A percentile compares a stretch with the other conserved stretches of the same genome.
Evolutionary conservation across 1,284 basidiomycete species (phyloP).

Genomic region (Cryptococcus amylolentus): DNA sequence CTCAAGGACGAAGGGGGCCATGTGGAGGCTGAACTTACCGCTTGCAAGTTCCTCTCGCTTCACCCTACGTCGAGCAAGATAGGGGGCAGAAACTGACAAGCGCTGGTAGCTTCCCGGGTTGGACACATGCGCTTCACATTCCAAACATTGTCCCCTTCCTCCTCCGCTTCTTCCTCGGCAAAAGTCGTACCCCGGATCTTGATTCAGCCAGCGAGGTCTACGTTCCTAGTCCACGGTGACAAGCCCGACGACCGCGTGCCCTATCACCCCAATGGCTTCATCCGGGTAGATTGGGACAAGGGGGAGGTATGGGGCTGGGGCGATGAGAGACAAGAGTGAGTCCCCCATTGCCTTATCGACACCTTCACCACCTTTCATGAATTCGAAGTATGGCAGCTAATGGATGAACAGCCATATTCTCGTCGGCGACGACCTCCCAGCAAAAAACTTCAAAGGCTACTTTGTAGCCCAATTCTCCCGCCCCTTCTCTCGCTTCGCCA

Average conservation of each 20-base stretch:
- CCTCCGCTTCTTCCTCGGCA: background rate
- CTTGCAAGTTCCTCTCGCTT: slow-evolving; percentile 55
- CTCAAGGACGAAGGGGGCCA: slow-evolving; percentile 57
- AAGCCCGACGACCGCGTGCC: slow-evolving; percentile 35
- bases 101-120: slow-evolving; percentile 63
- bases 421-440: slow-evolving; percentile 50
- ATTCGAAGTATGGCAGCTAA: background rate
- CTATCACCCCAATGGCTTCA: slow-evolving; percentile 58
- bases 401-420: slow-evolving; percentile 36
- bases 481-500: slow-evolving; percentile 55
- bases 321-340: slow-evolving; percentile 69
- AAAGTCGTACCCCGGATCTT: slow-evolving; percentile 59
- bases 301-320: slow-evolving; percentile 67
- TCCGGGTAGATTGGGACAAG: slow-evolving; percentile 54
- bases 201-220: slow-evolving; percentile 65
- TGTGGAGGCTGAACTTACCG: slow-evolving; percentile 64
- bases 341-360: slow-evolving; percentile 48
- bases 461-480: slow-evolving; percentile 70
- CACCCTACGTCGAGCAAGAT: too few relatives aligned
- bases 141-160: slow-evolving; percentile 29
- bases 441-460: slow-evolving; percentile 61
- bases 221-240: slow-evolving; percentile 57
- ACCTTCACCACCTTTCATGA: slow-evolving; percentile 50
- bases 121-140: slow-evolving; percentile 74
- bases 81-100: background rate